A percentile compares a stretch with the other conserved stretches of the same genome.
These are phyloP conservation scores for Calvatia gigantea DNA, from an alignment of 768 basidiomycete species.

Conservation along the genomic window DNA sequence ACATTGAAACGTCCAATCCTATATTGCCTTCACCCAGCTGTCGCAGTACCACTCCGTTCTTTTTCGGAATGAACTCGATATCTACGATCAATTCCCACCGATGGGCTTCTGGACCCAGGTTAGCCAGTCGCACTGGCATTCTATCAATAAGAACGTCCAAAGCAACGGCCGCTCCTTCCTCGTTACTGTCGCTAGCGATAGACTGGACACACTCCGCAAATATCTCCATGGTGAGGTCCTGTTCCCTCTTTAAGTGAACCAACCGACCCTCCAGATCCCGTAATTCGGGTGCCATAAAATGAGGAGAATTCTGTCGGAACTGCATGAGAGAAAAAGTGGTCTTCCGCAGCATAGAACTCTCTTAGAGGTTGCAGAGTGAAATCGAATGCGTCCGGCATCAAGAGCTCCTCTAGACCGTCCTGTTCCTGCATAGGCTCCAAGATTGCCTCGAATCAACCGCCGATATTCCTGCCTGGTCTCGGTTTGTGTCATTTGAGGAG, in stretches of 20 bases:
- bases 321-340: neutral
- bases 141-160: constrained; percentile 2
- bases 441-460: neutral
- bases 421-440: neutral
- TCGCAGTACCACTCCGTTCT: neutral
- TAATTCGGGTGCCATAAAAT: constrained; percentile 1
- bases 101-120: neutral
- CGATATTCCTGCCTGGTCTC: neutral
- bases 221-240: constrained; percentile 3
- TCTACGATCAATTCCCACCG: constrained; percentile 2
- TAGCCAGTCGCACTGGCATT: neutral
- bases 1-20: constrained; percentile 1
- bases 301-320: neutral
- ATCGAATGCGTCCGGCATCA: neutral
- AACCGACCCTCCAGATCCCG: neutral
- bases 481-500: neutral
- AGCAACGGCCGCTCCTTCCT: neutral
- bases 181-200: neutral
- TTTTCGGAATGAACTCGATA: neutral
- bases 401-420: neutral
- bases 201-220: neutral
- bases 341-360: neutral
- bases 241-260: neutral
- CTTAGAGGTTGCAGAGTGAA: neutral
- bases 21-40: neutral